phyloP scores from a whole-genome alignment of 2,329 filamentous ascomycete genomes.

The Neoascochyta sp. region DNA sequence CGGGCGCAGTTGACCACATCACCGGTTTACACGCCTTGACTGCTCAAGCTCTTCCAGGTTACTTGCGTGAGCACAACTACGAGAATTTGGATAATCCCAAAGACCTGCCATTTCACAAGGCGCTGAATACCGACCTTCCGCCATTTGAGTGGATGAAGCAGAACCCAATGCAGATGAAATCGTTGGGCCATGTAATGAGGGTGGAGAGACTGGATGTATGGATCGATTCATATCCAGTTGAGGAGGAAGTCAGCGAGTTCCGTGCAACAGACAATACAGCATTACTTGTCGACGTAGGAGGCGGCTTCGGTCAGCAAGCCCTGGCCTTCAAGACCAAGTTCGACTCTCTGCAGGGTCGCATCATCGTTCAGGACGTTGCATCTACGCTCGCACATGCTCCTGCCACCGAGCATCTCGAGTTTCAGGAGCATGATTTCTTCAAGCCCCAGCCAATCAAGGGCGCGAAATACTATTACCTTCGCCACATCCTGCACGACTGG shows the following conservation, averaged over 20 bases:
- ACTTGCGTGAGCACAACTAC: conserved; percentile 27
- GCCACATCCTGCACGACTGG: conserved; percentile 36
- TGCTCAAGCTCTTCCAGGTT: conserved; percentile 27
- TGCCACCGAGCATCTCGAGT: conserved; percentile 21
- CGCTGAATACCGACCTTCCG: conserved; percentile 20
- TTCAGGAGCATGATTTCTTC: conserved; percentile 34
- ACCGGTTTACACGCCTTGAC: conserved; percentile 19
- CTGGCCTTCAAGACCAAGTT: conserved; percentile 19
- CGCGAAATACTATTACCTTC: conserved; percentile 34
- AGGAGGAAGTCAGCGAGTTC: conserved; percentile 12
- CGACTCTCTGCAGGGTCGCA: conserved; percentile 8
- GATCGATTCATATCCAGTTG: conserved; percentile 19
- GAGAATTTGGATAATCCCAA: conserved; percentile 19
- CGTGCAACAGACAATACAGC: conserved; percentile 13
- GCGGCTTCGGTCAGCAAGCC: conserved; percentile 31
- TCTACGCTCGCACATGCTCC: conserved; percentile 17
- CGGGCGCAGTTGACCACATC: conserved; percentile 23
- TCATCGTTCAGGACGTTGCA: conserved; percentile 27
- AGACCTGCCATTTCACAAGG: conserved; percentile 27
- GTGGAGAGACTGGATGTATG: conserved; percentile 20
- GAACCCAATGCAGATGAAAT: conserved; percentile 24
- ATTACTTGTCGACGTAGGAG: conserved; percentile 30
- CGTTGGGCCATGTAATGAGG: conserved; percentile 26
- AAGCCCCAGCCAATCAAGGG: conserved; percentile 23
- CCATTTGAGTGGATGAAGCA: conserved; percentile 30